phyloP scores from a whole-genome alignment of 169 alveolate species.

The Sarcocystis neurona region DNA sequence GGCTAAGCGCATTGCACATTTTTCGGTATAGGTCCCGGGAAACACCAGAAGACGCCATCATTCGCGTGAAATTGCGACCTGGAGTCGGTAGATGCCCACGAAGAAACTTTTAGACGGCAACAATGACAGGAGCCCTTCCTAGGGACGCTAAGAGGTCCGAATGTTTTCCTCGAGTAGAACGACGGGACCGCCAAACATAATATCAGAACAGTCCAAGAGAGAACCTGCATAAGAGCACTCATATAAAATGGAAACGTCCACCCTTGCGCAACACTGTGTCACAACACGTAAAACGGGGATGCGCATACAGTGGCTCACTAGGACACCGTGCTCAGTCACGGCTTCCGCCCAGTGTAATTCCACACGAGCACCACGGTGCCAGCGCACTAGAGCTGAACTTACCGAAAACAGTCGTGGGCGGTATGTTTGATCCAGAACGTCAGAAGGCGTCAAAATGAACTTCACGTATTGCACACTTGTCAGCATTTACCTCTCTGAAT shows the following conservation, averaged over 20 bases:
- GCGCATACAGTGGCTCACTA: not conserved
- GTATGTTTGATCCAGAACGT: no score
- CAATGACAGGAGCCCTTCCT: not conserved
- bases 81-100: not conserved
- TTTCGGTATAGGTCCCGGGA: not conserved
- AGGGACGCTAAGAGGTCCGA: not conserved
- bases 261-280: not conserved
- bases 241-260: not conserved
- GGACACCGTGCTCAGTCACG: not conserved
- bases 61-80: not conserved
- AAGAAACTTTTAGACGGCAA: not conserved
- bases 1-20: not conserved
- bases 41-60: conserved; percentile 3
- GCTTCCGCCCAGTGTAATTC: not conserved
- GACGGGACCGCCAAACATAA: not conserved
- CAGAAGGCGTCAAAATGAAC: no score
- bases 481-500: no score
- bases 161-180: not conserved
- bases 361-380: no score
- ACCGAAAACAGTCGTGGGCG: no score
- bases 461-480: no score
- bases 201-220: not conserved
- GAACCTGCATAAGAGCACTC: not conserved
- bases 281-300: not conserved
- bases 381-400: no score